phyloP scores from a whole-genome alignment of 1,139 yeast species.

The Fermentozyma sake region DNA sequence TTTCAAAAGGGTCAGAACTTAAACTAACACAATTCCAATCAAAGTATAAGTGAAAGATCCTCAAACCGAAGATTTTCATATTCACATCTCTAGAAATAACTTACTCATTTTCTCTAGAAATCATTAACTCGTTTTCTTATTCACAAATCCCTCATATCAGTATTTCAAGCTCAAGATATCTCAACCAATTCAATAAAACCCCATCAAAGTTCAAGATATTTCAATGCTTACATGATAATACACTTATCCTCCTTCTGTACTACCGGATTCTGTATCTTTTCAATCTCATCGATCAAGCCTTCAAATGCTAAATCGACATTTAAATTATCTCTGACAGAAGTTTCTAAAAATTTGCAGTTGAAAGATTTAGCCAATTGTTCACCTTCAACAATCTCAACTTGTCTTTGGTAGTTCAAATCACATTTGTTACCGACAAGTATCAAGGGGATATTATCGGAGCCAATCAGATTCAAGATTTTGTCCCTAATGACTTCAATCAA shows the following conservation, averaged over 20 bases:
- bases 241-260: constrained; percentile 36
- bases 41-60: no score
- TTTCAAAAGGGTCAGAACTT: no score
- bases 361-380: constrained; percentile 57
- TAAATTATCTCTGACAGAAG: constrained; percentile 72
- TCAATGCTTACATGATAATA: constrained; percentile 29
- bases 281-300: constrained; percentile 66
- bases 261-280: constrained; percentile 50
- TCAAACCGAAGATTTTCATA: no score
- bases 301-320: constrained; percentile 68
- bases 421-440: constrained; percentile 82
- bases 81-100: no score
- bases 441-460: constrained; percentile 71
- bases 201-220: no score
- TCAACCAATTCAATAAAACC: no score
- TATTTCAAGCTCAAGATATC: no score
- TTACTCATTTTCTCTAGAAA: no score
- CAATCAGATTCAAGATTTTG: constrained; percentile 74
- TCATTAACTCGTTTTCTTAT: no score
- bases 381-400: constrained; percentile 65
- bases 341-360: constrained; percentile 69
- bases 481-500: constrained; percentile 75
- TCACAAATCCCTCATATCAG: no score
- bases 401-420: constrained; percentile 63
- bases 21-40: no score